These are phyloP conservation scores for Arthrobotrys megalospora DNA, from an alignment of 2,329 filamentous ascomycete genomes.

Conservation along the genomic window DNA sequence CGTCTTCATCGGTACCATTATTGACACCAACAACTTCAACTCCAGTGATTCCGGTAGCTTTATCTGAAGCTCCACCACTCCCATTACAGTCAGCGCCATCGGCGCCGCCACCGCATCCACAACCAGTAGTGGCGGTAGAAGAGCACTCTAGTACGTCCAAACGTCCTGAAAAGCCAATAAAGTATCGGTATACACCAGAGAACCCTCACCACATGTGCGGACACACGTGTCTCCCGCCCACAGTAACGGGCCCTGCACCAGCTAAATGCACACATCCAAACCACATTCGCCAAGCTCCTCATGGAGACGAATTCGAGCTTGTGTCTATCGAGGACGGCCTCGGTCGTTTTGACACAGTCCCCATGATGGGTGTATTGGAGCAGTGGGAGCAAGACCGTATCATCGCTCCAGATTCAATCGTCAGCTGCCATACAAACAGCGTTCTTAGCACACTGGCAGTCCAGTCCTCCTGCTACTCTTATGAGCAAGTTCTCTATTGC, in stretches of 20 bases:
- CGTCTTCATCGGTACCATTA: neutral
- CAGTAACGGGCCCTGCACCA: conserved; percentile 5
- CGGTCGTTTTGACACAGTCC: conserved; percentile 50
- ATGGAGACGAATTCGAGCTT: conserved; percentile 28
- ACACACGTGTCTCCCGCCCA: conserved; percentile 25
- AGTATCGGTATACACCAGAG: neutral
- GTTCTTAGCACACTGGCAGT: conserved; percentile 28
- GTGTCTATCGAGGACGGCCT: conserved; percentile 42
- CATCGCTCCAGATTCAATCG: conserved; percentile 2
- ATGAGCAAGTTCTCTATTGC: conserved; percentile 39
- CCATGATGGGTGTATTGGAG: conserved; percentile 37
- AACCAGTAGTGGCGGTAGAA: neutral
- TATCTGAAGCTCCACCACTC: neutral
- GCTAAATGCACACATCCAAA: conserved; percentile 50
- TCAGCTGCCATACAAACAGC: conserved; percentile 22
- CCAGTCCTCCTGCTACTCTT: conserved; percentile 42
- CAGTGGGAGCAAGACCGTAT: conserved; percentile 45
- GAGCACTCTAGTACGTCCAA: neutral
- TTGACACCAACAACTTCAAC: neutral
- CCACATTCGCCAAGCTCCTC: conserved; percentile 39
- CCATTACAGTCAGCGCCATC: neutral
- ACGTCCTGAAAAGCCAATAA: neutral
- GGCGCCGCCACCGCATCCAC: neutral
- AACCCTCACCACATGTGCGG: conserved; percentile 4
- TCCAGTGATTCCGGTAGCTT: neutral